Percentiles rank a stretch among this genome's conserved stretches.
Conservation (phyloP, 768 basidiomycete species). For the Coprinopsis marcescibilis region DNA sequence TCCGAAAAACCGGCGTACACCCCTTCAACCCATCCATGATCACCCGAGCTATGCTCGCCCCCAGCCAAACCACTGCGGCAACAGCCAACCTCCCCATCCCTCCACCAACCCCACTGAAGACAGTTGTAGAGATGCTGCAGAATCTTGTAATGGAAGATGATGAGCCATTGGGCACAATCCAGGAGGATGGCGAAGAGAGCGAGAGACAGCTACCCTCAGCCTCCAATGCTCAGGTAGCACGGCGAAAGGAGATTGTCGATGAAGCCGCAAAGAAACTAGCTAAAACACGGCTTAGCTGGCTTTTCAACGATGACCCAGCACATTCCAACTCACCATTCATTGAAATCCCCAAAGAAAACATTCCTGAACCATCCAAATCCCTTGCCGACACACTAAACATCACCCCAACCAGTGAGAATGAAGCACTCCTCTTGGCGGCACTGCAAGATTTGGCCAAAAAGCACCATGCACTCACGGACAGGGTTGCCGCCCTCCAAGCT, state of each 20-base stretch:
- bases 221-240: conserved; percentile 3
- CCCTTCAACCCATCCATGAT: conserved; percentile 26
- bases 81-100: conserved; percentile 17
- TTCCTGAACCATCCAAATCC: neutral
- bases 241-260: conserved; percentile 3
- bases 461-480: neutral
- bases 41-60: conserved; percentile 24
- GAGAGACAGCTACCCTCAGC: no score
- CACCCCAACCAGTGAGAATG: neutral
- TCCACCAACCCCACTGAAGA: conserved; percentile 19
- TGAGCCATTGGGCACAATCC: neutral
- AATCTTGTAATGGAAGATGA: neutral
- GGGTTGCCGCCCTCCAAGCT: conserved; percentile 9
- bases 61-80: conserved; percentile 22
- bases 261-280: neutral
- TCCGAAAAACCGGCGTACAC: conserved; percentile 27
- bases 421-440: conserved; percentile 1
- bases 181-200: neutral
- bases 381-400: neutral
- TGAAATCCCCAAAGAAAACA: neutral
- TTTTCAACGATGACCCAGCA: neutral
- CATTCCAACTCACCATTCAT: neutral
- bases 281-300: neutral
- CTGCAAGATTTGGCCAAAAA: neutral
- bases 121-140: conserved; percentile 6